Evolutionary conservation across 164 flowering plant genomes (phyloP).

Genomic region (Tinospora cordifolia): DNA sequence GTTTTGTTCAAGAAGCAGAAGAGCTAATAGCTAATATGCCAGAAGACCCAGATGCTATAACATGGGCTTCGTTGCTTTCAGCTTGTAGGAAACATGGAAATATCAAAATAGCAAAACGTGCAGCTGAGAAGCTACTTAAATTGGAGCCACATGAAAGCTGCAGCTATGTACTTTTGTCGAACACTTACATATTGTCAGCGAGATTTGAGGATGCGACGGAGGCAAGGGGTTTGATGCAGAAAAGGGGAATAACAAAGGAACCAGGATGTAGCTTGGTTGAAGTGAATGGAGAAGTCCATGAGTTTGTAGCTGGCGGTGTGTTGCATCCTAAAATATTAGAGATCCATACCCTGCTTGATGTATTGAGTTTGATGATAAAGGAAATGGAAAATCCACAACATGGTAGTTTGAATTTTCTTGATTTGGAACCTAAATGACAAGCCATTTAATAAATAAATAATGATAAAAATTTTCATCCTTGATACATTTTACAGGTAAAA

Average conservation of each 20-base stretch:
- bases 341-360: slow-evolving; percentile 35
- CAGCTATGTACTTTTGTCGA: slow-evolving; percentile 52
- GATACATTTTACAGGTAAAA: background rate
- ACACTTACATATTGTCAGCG: slow-evolving; percentile 39
- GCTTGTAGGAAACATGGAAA: slow-evolving; percentile 47
- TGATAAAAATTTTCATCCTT: background rate
- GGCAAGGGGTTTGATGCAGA: slow-evolving; percentile 46
- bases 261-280: slow-evolving; percentile 68
- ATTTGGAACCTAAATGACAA: slow-evolving; percentile 1
- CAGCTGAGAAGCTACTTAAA: slow-evolving; percentile 32
- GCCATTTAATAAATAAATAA: background rate
- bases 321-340: slow-evolving; percentile 37
- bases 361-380: slow-evolving; percentile 17
- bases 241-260: slow-evolving; percentile 32
- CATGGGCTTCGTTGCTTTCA: slow-evolving; percentile 64
- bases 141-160: slow-evolving; percentile 39
- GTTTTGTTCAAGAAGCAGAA: slow-evolving; percentile 52
- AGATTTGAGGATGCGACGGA: slow-evolving; percentile 42
- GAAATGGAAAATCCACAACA: slow-evolving; percentile 11
- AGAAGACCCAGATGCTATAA: slow-evolving; percentile 40
- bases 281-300: slow-evolving; percentile 58
- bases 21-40: slow-evolving; percentile 51
- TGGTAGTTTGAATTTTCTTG: background rate
- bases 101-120: slow-evolving; percentile 41
- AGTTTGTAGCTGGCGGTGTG: slow-evolving; percentile 53